Evolutionary conservation across 352 stramenopile species (phyloP).

Genomic region (Poterioochromonas sp.): DNA sequence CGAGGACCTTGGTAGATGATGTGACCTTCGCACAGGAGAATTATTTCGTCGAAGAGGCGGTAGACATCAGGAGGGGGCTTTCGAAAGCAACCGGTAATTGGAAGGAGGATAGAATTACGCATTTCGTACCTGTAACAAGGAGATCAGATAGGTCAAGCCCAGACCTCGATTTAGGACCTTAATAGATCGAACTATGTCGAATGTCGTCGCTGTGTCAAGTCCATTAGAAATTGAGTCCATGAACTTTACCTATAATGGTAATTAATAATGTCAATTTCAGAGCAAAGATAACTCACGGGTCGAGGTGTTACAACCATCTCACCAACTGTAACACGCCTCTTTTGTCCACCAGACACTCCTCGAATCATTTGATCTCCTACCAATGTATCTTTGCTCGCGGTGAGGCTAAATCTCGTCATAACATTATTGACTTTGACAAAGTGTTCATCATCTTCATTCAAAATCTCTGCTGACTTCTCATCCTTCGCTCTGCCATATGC

Average conservation of each 20-base stretch:
- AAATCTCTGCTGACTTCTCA: slow-evolving; percentile 25
- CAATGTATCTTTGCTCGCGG: slow-evolving; percentile 76
- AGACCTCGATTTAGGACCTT: slow-evolving; percentile 51
- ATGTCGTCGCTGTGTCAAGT: slow-evolving; percentile 77
- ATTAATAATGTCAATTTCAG: too few species aligned
- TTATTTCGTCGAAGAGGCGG: slow-evolving; percentile 84
- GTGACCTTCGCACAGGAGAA: slow-evolving; percentile 80
- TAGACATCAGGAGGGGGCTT: slow-evolving; percentile 78
- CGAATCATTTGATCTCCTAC: slow-evolving; percentile 56
- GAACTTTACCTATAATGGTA: too few species aligned
- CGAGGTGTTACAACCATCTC: slow-evolving; percentile 61
- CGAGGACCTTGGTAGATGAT: slow-evolving; percentile 78
- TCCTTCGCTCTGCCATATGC: slow-evolving; percentile 17
- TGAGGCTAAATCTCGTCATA: slow-evolving; percentile 69
- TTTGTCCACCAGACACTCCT: slow-evolving; percentile 79
- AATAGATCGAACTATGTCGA: slow-evolving; percentile 73
- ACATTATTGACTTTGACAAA: slow-evolving; percentile 61
- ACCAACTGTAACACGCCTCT: slow-evolving; percentile 48
- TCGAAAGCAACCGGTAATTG: slow-evolving; percentile 16
- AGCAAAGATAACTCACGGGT: too few species aligned
- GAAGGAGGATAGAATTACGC: not conserved
- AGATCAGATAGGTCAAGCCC: slow-evolving; percentile 57
- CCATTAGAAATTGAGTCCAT: slow-evolving; percentile 84
- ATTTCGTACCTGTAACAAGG: slow-evolving; percentile 51
- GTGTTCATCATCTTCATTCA: slow-evolving; percentile 38